Evolutionary conservation across 2,329 filamentous ascomycete species (phyloP), one percentile per base, ranked within the genome.

Genomic region (Ceratocystis lukuohia): DNA sequence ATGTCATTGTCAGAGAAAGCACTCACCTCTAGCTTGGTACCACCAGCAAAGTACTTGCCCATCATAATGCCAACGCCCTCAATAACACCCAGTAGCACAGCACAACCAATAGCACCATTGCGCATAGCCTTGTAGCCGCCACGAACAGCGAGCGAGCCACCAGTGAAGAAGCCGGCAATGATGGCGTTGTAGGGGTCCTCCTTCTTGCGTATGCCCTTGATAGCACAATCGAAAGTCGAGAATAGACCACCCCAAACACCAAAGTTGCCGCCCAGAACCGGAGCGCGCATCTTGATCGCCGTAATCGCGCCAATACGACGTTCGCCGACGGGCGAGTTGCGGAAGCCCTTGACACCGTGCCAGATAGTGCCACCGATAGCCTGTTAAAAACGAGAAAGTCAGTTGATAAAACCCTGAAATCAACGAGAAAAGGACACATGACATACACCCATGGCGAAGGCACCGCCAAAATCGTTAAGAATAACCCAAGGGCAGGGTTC

Each of bases 121-220:
- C 94, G 84, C 70, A 94, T 91, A 25, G 93, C 91, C 80, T 90
- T 92, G 76, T 88, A 88, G 68, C 94, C 94, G 72, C 94, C 94
- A 78, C 94, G 85, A 69, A 97, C 87, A 64, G 94, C 94, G 44
- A 99, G 82, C 37, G 93, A 85, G 71, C 94, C 94, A 73, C 91
- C 92, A 3, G 94, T 97, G 77, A 96, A 93, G 82, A 96, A 96
- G 65, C 94, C 94, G 53, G 93, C 94, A 72, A 93, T 95, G 75
- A 99, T 97, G 73, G 92, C 91, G 79, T 97, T 97, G 80, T 91
- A 97, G 15, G 94, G 91, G 75, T 97, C 94, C 77, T 99, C 94
- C 86, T 96, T 97, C 82, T 94, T 90, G 70, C 91, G 82, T 66
- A 93, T 80, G 67, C 93, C 93, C 82, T 97, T 99, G 69, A 96